phyloP scores from a whole-genome alignment of 306 rosid genomes.

The Acacia acuminata region DNA sequence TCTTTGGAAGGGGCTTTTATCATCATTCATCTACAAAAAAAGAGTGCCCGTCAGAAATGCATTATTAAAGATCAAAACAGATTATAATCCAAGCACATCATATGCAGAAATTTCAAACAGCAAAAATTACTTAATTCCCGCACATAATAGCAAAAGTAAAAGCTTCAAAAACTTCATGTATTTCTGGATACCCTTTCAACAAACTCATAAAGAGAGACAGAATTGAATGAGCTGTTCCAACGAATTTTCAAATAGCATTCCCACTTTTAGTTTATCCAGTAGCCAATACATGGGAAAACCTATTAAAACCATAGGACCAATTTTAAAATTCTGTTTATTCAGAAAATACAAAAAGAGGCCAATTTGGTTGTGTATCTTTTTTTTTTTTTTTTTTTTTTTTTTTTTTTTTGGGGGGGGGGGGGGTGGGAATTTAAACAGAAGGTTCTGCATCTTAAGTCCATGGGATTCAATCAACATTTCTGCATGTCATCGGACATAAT shows the following conservation, averaged over 20 bases:
- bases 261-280: slow-evolving; percentile 6
- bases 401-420: no score
- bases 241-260: slow-evolving; percentile 17
- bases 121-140: not conserved
- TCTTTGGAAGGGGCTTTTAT: slow-evolving; percentile 86
- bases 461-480: not conserved
- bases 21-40: slow-evolving; percentile 72
- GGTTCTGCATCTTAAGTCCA: slow-evolving; percentile 7
- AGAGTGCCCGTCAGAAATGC: slow-evolving; percentile 28
- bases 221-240: slow-evolving; percentile 1
- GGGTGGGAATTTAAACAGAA: not conserved
- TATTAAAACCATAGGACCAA: not conserved
- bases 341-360: not conserved
- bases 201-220: not conserved
- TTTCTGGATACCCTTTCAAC: slow-evolving; percentile 1
- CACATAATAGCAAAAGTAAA: slow-evolving; percentile 7
- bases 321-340: not conserved
- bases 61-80: not conserved
- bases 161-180: not conserved
- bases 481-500: not conserved
- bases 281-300: not conserved
- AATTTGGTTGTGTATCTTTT: no score
- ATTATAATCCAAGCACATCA: slow-evolving; percentile 10
- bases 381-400: no score
- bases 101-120: slow-evolving; percentile 5